Base-by-base conservation (phyloP, 441 rosid genomes). In the Brassica balearica region DNA sequence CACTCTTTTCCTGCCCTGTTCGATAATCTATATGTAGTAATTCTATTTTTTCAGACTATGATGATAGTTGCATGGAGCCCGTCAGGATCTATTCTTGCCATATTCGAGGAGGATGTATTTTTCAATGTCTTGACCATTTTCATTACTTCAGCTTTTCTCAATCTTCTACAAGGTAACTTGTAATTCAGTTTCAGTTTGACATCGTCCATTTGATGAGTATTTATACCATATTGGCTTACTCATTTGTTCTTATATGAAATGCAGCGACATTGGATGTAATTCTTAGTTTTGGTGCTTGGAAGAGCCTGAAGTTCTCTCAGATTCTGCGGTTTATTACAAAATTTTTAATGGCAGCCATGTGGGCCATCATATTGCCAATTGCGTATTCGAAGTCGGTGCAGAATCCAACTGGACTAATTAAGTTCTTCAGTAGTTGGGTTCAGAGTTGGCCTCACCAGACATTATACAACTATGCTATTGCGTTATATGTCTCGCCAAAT, bases 271-370 rank as follows among this genome's bases (percentile, higher is more conserved):
- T 94, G 83, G 99, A 96, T 73, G 77, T 96, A 81, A 85, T 96
- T 78, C 94, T 96, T 68, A 94, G 95, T 83, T 75, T 94, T 77
- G 82, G 83, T 77, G 99, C 98, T 41, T 96, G 99, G 98, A 88
- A 83, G 77, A 91, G 97, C 87, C 87, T 96, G 77, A 93, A 92
- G 76, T 74, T 77, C 76, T 87, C 90, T 14, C 99, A 96, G 79
- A 91, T 91, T 76, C 41, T 96, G 59, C 93, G 98, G 5, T 94
- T 88, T 81, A 80, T 94, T 83, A 78, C 92, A 79, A 96, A 96
- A 81, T 90, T 91, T 84, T 84, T 83, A 4, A 83, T 91, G 70
- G 97, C 99, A 41, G 95, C 97, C 73, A 75, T 80, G 72, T 96
- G 99, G 98, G 94, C 95, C 9, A 89, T 96, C 56, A 78, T 90